These are phyloP conservation scores for Chenopodium berlandieri DNA, from an alignment of 148 eudicot species.

Conservation along the genomic window DNA sequence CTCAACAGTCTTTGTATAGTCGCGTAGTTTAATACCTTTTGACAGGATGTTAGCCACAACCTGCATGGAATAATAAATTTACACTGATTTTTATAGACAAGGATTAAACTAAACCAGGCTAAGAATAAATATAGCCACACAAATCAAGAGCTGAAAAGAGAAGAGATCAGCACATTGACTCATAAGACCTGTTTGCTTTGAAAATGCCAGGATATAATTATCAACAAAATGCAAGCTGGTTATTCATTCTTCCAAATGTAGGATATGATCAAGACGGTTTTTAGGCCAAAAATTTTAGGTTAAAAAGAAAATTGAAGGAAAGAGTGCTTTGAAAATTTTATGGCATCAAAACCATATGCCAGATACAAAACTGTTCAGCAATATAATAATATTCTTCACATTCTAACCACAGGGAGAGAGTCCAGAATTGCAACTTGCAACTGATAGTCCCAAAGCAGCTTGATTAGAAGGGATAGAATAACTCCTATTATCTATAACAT, in stretches of 20 bases:
- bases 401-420: too few relatives aligned
- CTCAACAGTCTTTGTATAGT: conserved; percentile 94
- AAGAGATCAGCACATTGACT: not conserved
- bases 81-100: conserved; percentile 4
- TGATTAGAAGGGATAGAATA: too few relatives aligned
- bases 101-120: not conserved
- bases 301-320: not conserved
- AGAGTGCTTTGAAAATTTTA: not conserved
- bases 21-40: conserved; percentile 80
- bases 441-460: too few relatives aligned
- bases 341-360: too few relatives aligned
- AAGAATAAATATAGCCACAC: not conserved
- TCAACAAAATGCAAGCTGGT: not conserved
- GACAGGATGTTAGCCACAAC: conserved; percentile 92
- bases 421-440: too few relatives aligned
- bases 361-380: too few relatives aligned
- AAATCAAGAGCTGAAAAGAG: not conserved
- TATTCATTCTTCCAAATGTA: not conserved
- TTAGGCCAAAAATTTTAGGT: not conserved
- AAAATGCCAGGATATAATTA: not conserved
- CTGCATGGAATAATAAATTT: conserved; percentile 34
- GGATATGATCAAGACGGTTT: not conserved
- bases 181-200: not conserved
- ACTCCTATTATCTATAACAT: too few relatives aligned
- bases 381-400: too few relatives aligned